Evolutionary conservation across 208 protist species (phyloP).

Genomic region (Trypanosoma congolense): DNA sequence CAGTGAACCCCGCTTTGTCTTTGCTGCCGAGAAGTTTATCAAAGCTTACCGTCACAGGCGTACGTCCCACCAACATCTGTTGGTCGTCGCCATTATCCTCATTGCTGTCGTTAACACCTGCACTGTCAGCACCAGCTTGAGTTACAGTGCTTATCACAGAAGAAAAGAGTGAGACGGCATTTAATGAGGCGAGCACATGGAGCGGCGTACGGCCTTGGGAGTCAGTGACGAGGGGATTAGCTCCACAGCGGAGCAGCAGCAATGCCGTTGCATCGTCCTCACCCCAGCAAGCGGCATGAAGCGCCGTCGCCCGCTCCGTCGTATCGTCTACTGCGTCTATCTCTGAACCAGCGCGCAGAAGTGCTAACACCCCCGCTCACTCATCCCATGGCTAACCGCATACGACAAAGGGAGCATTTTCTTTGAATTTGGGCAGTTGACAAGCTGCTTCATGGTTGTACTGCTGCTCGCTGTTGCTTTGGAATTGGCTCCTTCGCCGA

Average conservation of each 20-base stretch:
- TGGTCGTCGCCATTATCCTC: conserved; percentile 3
- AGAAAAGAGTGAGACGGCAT: conserved; percentile 26
- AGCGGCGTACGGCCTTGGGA: conserved; percentile 44
- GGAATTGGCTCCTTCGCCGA: conserved; percentile 25
- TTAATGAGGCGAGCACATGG: conserved; percentile 49
- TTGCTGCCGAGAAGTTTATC: conserved; percentile 23
- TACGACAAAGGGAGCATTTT: conserved; percentile 42
- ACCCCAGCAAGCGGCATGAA: conserved; percentile 48
- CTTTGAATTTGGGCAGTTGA: conserved; percentile 37
- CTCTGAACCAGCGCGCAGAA: conserved; percentile 38
- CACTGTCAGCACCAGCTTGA: background rate
- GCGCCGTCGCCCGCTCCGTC: conserved; percentile 24
- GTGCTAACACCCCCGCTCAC: conserved; percentile 22
- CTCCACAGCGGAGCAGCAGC: conserved; percentile 42
- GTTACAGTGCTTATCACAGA: conserved; percentile 23
- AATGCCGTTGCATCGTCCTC: conserved; percentile 31
- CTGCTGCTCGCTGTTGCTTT: conserved; percentile 12
- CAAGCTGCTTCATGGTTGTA: conserved; percentile 8
- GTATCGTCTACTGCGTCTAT: conserved; percentile 40
- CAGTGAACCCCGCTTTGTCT: conserved; percentile 22
- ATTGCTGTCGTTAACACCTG: background rate
- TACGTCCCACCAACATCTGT: conserved; percentile 6
- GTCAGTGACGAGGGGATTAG: conserved; percentile 34
- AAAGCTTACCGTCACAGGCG: conserved; percentile 19
- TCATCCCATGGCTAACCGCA: conserved; percentile 32